Evolutionary conservation across 2,329 filamentous ascomycete species (phyloP).

Genomic region (Aureobasidium subglaciale): DNA sequence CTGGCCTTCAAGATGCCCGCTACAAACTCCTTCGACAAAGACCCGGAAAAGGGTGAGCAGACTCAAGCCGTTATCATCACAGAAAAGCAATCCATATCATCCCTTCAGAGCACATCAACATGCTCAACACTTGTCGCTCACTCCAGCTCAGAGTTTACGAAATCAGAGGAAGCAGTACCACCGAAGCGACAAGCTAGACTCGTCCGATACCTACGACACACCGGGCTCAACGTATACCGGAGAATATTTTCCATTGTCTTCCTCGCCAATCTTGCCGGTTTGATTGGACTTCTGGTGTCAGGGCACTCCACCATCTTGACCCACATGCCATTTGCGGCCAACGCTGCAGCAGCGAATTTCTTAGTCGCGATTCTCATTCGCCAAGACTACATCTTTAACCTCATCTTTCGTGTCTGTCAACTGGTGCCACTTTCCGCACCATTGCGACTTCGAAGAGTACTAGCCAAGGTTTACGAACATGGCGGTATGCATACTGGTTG

Average conservation of each 20-base stretch:
- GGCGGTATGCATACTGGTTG: conserved; percentile 35
- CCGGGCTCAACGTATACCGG: conserved; percentile 25
- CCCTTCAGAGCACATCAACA: neutral
- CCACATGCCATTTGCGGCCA: conserved; percentile 19
- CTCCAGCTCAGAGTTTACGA: neutral
- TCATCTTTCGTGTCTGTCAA: conserved; percentile 2
- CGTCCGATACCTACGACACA: conserved; percentile 23
- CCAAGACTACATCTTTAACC: conserved; percentile 14
- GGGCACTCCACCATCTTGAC: conserved; percentile 16
- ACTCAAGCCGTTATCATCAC: neutral
- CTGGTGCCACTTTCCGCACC: conserved; percentile 5
- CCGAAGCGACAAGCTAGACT: conserved; percentile 13
- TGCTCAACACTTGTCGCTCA: neutral
- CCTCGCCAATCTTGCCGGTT: conserved; percentile 22
- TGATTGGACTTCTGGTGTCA: neutral
- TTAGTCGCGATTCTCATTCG: conserved; percentile 9
- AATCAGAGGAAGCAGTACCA: neutral
- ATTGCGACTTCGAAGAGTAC: neutral
- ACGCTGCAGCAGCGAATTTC: conserved; percentile 13
- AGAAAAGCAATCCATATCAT: neutral
- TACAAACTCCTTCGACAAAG: neutral
- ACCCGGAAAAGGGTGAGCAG: neutral
- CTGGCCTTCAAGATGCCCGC: neutral
- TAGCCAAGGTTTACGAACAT: conserved; percentile 27
- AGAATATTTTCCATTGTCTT: conserved; percentile 26